Evolutionary conservation across 2,329 filamentous ascomycete species (phyloP).

Genomic region (Sarocladium kiliense): DNA sequence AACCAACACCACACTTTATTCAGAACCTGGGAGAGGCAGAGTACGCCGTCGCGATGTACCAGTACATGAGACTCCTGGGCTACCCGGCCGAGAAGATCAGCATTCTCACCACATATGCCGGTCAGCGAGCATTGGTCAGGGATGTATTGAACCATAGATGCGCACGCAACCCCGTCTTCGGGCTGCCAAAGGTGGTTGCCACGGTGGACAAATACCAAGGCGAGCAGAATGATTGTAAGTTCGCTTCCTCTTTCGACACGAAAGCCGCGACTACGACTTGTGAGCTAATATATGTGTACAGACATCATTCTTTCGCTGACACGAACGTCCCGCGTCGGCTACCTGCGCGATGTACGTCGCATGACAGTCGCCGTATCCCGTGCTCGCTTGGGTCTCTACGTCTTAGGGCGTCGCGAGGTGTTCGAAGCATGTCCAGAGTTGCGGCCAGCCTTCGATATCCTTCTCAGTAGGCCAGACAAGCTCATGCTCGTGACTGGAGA

Average conservation of each 20-base stretch:
- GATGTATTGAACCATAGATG: conserved; percentile 85
- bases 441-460: conserved; percentile 73
- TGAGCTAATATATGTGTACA: conserved; percentile 31
- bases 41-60: conserved; percentile 90
- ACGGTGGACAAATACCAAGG: conserved; percentile 99
- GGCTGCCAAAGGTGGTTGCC: conserved; percentile 80
- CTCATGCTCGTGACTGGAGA: conserved; percentile 79
- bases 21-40: conserved; percentile 97
- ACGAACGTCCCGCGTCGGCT: conserved; percentile 82
- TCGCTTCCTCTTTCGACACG: not conserved
- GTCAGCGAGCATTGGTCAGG: conserved; percentile 79
- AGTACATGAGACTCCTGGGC: conserved; percentile 94
- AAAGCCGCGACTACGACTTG: not conserved
- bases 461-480: conserved; percentile 75
- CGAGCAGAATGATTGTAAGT: conserved; percentile 96
- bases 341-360: conserved; percentile 86
- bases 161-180: conserved; percentile 77
- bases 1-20: conserved; percentile 90
- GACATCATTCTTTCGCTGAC: conserved; percentile 92
- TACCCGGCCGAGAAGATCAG: conserved; percentile 81
- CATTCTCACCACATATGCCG: conserved; percentile 90
- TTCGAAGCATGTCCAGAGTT: conserved; percentile 90
- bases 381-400: conserved; percentile 84
- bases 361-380: conserved; percentile 93
- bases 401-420: conserved; percentile 80